Evolutionary conservation across 31 red algal species (phyloP).

Genomic region (Odonthalia washingtoniensis): DNA sequence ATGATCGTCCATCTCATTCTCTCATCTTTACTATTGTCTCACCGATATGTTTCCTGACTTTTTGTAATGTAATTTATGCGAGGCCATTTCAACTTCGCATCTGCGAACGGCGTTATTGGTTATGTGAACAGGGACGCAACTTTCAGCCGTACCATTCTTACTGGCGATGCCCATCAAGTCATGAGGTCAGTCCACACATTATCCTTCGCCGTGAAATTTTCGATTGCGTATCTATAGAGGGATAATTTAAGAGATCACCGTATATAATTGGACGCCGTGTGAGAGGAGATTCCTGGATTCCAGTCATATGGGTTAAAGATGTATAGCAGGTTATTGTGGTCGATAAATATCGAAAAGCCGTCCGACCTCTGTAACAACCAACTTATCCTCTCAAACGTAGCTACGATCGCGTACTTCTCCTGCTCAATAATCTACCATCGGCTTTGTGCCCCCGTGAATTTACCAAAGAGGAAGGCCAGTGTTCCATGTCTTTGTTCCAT

Average conservation of each 20-base stretch:
- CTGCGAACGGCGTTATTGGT: too few species aligned
- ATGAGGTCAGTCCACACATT: constrained; percentile 39
- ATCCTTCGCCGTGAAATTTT: constrained; percentile 18
- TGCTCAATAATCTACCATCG: constrained; percentile 51
- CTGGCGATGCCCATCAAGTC: too few species aligned
- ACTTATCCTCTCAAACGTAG: constrained; percentile 31
- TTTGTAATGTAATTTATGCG: neutral
- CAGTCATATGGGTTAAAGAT: constrained; percentile 7
- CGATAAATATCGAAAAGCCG: neutral
- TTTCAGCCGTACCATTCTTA: too few species aligned
- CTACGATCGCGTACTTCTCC: constrained; percentile 41
- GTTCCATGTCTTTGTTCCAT: constrained; percentile 31
- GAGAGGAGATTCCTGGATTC: neutral
- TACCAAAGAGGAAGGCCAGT: constrained; percentile 28
- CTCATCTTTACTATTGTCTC: neutral
- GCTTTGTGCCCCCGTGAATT: neutral
- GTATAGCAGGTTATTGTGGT: constrained; percentile 35
- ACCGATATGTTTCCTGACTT: neutral
- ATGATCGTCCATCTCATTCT: neutral
- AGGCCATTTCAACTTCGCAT: too few species aligned
- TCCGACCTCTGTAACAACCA: constrained; percentile 5
- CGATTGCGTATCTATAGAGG: constrained; percentile 6
- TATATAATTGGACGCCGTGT: constrained; percentile 38
- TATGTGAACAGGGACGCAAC: too few species aligned
- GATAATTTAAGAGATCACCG: constrained; percentile 21